Conservation (phyloP, 345 rosid species). For the Eutrema heterophyllum region DNA sequence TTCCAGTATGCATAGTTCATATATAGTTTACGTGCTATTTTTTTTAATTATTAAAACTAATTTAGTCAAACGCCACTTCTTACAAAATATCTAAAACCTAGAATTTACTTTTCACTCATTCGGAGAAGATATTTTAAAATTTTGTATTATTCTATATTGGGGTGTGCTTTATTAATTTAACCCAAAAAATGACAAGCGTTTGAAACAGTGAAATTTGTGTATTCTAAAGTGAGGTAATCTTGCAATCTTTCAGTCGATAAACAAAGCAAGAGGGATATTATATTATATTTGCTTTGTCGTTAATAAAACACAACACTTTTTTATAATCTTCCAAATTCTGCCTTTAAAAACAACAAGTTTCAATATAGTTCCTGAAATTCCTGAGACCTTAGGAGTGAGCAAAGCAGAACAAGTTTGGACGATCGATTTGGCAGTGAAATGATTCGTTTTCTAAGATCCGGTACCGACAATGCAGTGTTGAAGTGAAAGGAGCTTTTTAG, state of each 20-base stretch:
- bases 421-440: neutral
- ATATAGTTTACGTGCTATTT: neutral
- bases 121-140: too few species aligned
- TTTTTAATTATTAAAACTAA: neutral
- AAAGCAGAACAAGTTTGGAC: neutral
- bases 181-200: too few species aligned
- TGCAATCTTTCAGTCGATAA: too few species aligned
- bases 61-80: neutral
- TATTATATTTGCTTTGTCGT: too few species aligned
- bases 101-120: neutral
- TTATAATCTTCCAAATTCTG: neutral
- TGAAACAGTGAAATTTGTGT: too few species aligned
- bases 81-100: neutral
- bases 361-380: too few species aligned
- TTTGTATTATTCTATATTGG: too few species aligned
- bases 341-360: neutral
- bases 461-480: too few species aligned
- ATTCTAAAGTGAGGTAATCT: too few species aligned
- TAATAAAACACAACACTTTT: neutral
- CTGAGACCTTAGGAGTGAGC: neutral
- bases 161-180: too few species aligned
- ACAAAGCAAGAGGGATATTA: too few species aligned
- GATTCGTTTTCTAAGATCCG: neutral
- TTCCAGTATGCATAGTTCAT: neutral
- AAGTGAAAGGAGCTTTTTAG: too few species aligned